A percentile compares a stretch with the other conserved stretches of the same genome.
These are phyloP conservation scores for Penicillium sp. DNA, from an alignment of 2,329 filamentous ascomycete species.

Conservation along the genomic window DNA sequence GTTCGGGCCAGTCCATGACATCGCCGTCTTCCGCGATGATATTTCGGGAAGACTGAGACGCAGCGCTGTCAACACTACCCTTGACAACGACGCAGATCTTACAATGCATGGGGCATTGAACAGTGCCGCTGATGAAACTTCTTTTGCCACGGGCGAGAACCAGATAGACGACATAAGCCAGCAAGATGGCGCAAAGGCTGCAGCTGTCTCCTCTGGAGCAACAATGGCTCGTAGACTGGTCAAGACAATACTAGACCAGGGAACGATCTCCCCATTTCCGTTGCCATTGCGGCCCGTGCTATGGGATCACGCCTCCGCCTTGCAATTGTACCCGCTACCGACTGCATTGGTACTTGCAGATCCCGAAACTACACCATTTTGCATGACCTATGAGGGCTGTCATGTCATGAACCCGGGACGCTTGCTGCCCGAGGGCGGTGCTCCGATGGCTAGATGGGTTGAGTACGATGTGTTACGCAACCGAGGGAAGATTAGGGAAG, in stretches of 20 bases:
- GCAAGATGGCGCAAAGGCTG: conserved; percentile 14
- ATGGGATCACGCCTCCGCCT: conserved; percentile 77
- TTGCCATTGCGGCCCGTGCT: conserved; percentile 75
- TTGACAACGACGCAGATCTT: conserved; percentile 22
- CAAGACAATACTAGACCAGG: conserved; percentile 89
- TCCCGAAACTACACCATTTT: conserved; percentile 75
- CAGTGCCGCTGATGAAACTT: conserved; percentile 13
- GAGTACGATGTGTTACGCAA: conserved; percentile 74
- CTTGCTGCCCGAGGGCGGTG: conserved; percentile 67
- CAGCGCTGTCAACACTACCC: conserved; percentile 69
- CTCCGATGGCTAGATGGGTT: conserved; percentile 74
- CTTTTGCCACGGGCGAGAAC: conserved; percentile 29
- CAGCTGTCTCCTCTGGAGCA: conserved; percentile 31
- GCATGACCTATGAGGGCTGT: conserved; percentile 89
- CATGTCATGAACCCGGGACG: conserved; percentile 91
- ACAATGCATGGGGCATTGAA: conserved; percentile 29
- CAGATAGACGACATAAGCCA: conserved; percentile 28
- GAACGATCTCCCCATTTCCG: conserved; percentile 82
- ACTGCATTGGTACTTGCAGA: conserved; percentile 82
- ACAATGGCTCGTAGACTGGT: conserved; percentile 71
- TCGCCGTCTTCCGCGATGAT: conserved; percentile 85
- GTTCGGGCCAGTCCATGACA: conserved; percentile 84
- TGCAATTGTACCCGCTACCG: conserved; percentile 86
- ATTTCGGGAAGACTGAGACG: conserved; percentile 75
- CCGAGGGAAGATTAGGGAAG: conserved; percentile 62